Base-by-base conservation (phyloP, 2,329 filamentous ascomycete genomes). In the Raffaelea ambrosiae region DNA sequence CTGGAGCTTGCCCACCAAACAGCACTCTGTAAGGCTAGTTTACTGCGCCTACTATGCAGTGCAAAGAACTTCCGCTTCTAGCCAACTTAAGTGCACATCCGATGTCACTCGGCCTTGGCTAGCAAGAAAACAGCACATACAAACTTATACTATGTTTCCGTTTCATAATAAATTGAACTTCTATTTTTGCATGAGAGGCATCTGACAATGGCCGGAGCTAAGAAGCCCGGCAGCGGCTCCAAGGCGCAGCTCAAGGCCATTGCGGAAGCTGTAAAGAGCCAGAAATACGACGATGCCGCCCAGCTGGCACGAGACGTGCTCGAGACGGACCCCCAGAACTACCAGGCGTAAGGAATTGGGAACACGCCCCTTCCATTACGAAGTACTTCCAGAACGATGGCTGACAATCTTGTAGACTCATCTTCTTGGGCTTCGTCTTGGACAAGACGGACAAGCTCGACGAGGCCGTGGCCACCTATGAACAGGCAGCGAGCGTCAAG, bases 401-500 rank as follows among this genome's bases (percentile, higher is more conserved):
- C 26, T 29, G 26, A 29, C 13, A 29, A 7, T 29, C 26, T 29
- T 29, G 26, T 31, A 52, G 53, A 11, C 79, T 87, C 54, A 76
- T 97, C n/a, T 94, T 96, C 61, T 71, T 95, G 18, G 93, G 88
- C 2, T 88, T 94, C 62, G 86, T 87, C 2, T 72, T 84, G 41
- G 88, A 95, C 63, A 93, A 89, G 62, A 77, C 84, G 52, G 79
- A 80, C 51, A 77, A 81, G 51, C 67, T 76, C 8, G 80, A 85
- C 7, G 84, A 88, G 38, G 83, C 93, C 0, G 89, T 93, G 57
- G 77, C 74, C 31, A 79, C 83, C 1, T 97, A 97, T 64, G 72
- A 76, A 38, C 72, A 77, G 29, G 93, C 91, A 2, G 79, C 85
- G 5, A 71, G 73, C 19, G 70, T 88, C 52, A 90, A 88, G 54